Evolutionary conservation across 345 rosid genomes (phyloP).

Genomic region (Citrus reticulata): DNA sequence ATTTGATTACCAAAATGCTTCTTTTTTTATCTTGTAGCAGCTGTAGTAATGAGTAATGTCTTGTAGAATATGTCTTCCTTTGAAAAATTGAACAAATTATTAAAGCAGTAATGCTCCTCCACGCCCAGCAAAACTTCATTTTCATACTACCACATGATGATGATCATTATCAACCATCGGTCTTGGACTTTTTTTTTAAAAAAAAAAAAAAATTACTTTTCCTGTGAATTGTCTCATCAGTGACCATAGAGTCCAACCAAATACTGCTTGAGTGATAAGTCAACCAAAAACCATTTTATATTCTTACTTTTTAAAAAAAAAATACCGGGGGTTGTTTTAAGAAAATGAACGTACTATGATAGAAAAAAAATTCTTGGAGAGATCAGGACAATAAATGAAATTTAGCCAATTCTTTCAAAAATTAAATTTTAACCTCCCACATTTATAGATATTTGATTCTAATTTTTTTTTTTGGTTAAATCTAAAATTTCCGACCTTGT

Average conservation of each 20-base stretch:
- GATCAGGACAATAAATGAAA: neutral
- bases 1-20: constrained; percentile 6
- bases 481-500: neutral
- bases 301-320: neutral
- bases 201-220: neutral
- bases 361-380: no score
- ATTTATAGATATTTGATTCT: neutral
- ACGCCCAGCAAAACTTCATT: constrained; percentile 5
- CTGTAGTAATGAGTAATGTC: neutral
- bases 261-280: neutral
- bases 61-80: neutral
- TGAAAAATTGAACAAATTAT: neutral
- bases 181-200: neutral
- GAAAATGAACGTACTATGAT: no score
- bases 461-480: no score
- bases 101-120: neutral
- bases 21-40: neutral
- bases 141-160: neutral
- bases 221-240: neutral
- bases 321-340: no score
- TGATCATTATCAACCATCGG: neutral
- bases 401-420: no score
- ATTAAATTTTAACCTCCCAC: neutral
- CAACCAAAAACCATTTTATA: neutral
- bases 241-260: neutral